Base-by-base conservation (phyloP, 2,329 filamentous ascomycete species). In the Trichoderma lentiforme region DNA sequence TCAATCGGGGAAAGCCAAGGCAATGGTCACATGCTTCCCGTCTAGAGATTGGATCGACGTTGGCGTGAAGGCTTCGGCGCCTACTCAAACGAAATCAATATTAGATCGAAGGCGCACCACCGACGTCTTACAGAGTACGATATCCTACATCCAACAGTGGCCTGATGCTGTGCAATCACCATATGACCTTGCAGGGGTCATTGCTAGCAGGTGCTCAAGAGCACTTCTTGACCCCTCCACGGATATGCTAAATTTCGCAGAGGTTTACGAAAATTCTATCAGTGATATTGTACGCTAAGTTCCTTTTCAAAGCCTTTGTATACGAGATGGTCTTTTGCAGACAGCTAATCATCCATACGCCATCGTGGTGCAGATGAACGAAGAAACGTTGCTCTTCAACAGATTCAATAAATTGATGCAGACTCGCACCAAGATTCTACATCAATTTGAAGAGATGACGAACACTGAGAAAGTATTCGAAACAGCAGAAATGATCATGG, bases 131-230 rank as follows among this genome's bases (percentile, higher is more conserved):
- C 63, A 66, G 3, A 66, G 9, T 26, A 66, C 63, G 1, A 66
- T 14, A 4, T 24, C 43, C 0, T 66, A 56, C 15, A 53, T 66
- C 34, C 43, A 66, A 3, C 43, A 66, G 4, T 8, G 63, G 4
- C 63, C 43, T 8, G 11, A n/a, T 24, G 63, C 63, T 2, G 43
- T 66, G 2, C 18, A 56, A n/a, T n/a, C 63, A 14, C 63, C 43
- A n/a, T 66, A 66, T 26, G 63, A 66, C 3, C 63, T 66, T n/a
- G 63, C 63, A 7, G 63, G 43, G 0, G 43, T 56, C 4, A 66
- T 66, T 66, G 43, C 63, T 3, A 66, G 43, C 21, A 66, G 43
- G 6, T 66, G 63, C 8, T 66, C 63, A 26, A 66, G 43, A 26
- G 63, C 63, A 11, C 63, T 66, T 53, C 6, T 66, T 2, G 43